phyloP scores from a whole-genome alignment of 192 early-diverging fungal species.

The Mycoemilia scoparia region DNA sequence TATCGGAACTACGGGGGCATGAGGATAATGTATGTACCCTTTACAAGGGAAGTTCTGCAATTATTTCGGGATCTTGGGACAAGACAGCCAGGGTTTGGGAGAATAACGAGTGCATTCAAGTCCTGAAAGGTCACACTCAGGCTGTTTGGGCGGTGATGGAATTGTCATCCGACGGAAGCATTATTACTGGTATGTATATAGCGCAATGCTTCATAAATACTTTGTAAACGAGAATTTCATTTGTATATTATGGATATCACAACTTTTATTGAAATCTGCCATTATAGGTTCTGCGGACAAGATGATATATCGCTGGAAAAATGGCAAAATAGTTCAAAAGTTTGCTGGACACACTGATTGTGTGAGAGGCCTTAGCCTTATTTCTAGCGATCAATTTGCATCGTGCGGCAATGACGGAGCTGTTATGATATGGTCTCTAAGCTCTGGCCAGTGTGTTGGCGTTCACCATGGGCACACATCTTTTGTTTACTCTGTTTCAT shows the following conservation, averaged over 20 bases:
- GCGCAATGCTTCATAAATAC: neutral
- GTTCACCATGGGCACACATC: conserved; percentile 76
- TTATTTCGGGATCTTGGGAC: conserved; percentile 98
- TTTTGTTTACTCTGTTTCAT: conserved; percentile 79
- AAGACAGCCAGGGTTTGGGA: conserved; percentile 81
- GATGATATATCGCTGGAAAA: conserved; percentile 70
- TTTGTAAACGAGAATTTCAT: neutral
- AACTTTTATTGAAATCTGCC: too few relatives aligned
- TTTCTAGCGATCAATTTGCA: conserved; percentile 50
- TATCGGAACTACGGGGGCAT: conserved; percentile 62
- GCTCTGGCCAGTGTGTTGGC: conserved; percentile 47
- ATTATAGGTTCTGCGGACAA: conserved; percentile 92
- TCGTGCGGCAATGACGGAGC: conserved; percentile 85
- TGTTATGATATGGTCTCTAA: conserved; percentile 61
- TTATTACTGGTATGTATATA: conserved; percentile 49
- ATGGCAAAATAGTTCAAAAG: conserved; percentile 40
- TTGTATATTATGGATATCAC: too few relatives aligned
- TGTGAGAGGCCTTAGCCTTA: conserved; percentile 55
- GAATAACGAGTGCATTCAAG: conserved; percentile 47
- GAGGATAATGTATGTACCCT: conserved; percentile 74
- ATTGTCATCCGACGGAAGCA: conserved; percentile 39
- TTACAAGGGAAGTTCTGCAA: conserved; percentile 30
- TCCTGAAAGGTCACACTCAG: conserved; percentile 55
- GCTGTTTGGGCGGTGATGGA: conserved; percentile 89
- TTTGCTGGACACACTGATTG: conserved; percentile 76